phyloP scores from a whole-genome alignment of 352 stramenopile species.

The Phytophthora litchii region DNA sequence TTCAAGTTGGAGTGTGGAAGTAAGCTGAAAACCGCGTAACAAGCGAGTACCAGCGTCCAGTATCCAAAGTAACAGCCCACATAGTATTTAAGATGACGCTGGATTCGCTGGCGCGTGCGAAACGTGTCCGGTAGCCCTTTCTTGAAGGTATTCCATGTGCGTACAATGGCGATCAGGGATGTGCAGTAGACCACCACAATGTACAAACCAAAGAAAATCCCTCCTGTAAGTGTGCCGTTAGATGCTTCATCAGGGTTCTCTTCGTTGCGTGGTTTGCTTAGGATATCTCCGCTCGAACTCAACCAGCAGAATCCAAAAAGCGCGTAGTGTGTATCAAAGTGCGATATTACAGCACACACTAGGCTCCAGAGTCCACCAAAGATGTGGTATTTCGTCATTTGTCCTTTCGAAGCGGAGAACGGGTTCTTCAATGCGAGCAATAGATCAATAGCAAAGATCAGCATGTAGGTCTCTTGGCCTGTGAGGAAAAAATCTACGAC shows the following conservation, averaged over 20 bases:
- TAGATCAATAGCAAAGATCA: constrained; percentile 89
- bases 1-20: constrained; percentile 34
- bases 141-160: constrained; percentile 81
- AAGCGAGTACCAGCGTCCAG: constrained; percentile 78
- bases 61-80: constrained; percentile 89
- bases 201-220: constrained; percentile 84
- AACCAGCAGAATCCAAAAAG: constrained; percentile 87
- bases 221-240: constrained; percentile 57
- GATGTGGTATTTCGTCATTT: constrained; percentile 86
- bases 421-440: constrained; percentile 85
- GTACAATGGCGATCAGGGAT: constrained; percentile 73
- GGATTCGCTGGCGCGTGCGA: constrained; percentile 72
- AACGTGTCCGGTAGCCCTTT: constrained; percentile 82
- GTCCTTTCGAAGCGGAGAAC: constrained; percentile 80
- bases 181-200: constrained; percentile 84
- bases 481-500: constrained; percentile 85
- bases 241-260: constrained; percentile 14
- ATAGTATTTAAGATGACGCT: constrained; percentile 88
- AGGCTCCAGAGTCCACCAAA: constrained; percentile 74
- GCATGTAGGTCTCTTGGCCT: constrained; percentile 87
- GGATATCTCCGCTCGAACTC: constrained; percentile 55
- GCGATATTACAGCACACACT: constrained; percentile 68
- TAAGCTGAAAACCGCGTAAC: constrained; percentile 72
- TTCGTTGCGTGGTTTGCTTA: constrained; percentile 18
- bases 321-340: constrained; percentile 77